Evolutionary conservation across 164 flowering plant genomes (phyloP), one percentile per base, ranked within the genome.

Genomic region (Chimonanthus praecox): DNA sequence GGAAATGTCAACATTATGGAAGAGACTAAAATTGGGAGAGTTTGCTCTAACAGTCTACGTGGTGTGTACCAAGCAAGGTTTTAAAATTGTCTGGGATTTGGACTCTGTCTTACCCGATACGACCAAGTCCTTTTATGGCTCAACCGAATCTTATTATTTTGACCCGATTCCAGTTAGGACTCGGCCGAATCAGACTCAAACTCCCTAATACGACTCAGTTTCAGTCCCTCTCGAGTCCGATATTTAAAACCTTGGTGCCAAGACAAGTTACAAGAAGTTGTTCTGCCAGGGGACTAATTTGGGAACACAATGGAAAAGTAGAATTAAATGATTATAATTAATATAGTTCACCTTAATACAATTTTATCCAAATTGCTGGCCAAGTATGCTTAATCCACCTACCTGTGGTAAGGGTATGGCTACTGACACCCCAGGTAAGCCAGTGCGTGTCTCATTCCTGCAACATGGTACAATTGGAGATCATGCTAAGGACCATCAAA

Each of bases 341-440:
- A 68, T 48, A 68, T 69, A 16, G 11, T 69, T 69, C 61, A 69
- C 61, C 46, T 21, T 33, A 10, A n/a, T 66, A 9, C 44, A 11
- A 9, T 66, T 21, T 66, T 11, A 10, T 33, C 9, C 43, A 43
- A 33, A 13, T 15, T 48, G 46, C 43, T 49, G 7, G 60, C 4
- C 3, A 69, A 50, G 21, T 51, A 51, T 33, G 47, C 44, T 47
- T 46, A 64, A 58, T 49, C 64, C 73, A 73, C 78, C 76, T 72
- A 94, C 98, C 91, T 90, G 86, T 3, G 92, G 82, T 49, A 82
- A 85, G 74, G 90, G 75, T 77, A 94, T 78, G 58, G 72, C 82
- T 61, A 90, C 76, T 48, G 92, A 86, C 3, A 45, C 71, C 74
- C 86, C 94, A 10, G 85, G 80, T 70, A 72, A 72, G 70, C 82